Percentiles rank a stretch among this genome's conserved stretches.
Conservation (phyloP, 805 yeast genomes). For the Saccharomycopsis oosterbeekiorum region DNA sequence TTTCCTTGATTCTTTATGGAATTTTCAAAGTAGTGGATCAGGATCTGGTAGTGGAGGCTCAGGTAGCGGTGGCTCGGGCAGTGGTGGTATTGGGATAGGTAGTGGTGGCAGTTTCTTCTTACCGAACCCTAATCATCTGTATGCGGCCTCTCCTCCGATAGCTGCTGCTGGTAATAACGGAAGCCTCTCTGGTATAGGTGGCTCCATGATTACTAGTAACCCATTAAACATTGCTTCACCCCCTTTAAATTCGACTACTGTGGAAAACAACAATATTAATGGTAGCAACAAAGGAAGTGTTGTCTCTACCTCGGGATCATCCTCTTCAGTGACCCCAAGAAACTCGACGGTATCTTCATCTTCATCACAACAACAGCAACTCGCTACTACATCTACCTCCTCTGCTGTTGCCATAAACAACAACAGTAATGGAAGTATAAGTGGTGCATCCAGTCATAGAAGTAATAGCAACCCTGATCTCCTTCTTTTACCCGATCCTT, state of each 20-base stretch:
- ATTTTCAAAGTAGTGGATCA: constrained; percentile 5
- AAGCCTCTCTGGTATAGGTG: neutral
- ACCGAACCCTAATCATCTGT: neutral
- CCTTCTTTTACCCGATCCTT: neutral
- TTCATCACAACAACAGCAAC: neutral
- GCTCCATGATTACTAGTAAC: neutral
- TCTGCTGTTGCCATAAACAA: neutral
- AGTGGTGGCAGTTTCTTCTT: neutral
- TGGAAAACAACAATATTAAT: neutral
- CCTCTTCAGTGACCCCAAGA: neutral
- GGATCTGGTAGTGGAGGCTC: neutral
- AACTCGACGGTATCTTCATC: neutral
- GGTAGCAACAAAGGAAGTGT: neutral
- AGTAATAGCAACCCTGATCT: neutral
- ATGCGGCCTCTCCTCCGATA: neutral
- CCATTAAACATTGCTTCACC: neutral
- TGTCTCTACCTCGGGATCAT: neutral
- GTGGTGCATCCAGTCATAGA: neutral
- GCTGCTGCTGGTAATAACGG: neutral
- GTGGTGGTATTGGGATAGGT: neutral
- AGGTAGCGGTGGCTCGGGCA: neutral
- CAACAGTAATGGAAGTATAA: neutral
- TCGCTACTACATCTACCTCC: neutral
- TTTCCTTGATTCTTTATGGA: constrained; percentile 9
- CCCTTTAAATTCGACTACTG: neutral